These are phyloP conservation scores for Leucoagaricus sp. DNA, from an alignment of 1,284 basidiomycete genomes.

Conservation along the genomic window DNA sequence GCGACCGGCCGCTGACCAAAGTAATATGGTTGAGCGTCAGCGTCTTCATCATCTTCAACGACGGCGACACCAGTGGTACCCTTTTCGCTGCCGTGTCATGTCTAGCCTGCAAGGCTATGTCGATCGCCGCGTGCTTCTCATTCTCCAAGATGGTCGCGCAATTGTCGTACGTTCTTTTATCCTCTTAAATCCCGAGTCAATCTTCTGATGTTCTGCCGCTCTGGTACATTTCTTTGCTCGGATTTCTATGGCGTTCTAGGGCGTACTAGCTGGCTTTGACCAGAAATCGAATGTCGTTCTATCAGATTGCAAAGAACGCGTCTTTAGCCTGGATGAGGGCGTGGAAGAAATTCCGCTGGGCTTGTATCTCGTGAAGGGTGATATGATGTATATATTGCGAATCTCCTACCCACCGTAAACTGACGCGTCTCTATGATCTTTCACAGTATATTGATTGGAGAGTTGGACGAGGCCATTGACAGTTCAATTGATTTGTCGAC, in stretches of 20 bases:
- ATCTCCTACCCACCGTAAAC: not conserved
- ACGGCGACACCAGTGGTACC: not conserved
- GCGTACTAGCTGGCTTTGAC: slow-evolving; percentile 88
- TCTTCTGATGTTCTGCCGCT: not conserved
- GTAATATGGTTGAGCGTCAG: too few relatives aligned
- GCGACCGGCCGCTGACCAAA: too few relatives aligned
- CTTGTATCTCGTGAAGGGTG: slow-evolving; percentile 95
- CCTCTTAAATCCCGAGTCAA: too few relatives aligned
- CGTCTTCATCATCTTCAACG: too few relatives aligned
- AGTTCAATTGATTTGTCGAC: slow-evolving; percentile 75
- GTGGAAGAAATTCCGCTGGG: slow-evolving; percentile 97
- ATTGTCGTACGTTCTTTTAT: slow-evolving; percentile 64
- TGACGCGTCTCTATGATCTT: not conserved
- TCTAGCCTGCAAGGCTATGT: slow-evolving; percentile 85
- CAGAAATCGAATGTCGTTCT: slow-evolving; percentile 93
- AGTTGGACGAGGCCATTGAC: slow-evolving; percentile 88
- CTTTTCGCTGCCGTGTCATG: slow-evolving; percentile 44
- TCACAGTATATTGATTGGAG: slow-evolving; percentile 83
- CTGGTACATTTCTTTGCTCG: not conserved
- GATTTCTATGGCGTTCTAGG: too few relatives aligned
- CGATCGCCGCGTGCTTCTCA: slow-evolving; percentile 83
- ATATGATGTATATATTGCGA: slow-evolving; percentile 86
- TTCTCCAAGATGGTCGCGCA: slow-evolving; percentile 89
- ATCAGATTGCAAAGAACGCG: slow-evolving; percentile 87
- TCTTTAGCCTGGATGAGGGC: slow-evolving; percentile 87